Conservation (phyloP, 371 early-diverging fungal species). For the Mortierella polycephala region DNA sequence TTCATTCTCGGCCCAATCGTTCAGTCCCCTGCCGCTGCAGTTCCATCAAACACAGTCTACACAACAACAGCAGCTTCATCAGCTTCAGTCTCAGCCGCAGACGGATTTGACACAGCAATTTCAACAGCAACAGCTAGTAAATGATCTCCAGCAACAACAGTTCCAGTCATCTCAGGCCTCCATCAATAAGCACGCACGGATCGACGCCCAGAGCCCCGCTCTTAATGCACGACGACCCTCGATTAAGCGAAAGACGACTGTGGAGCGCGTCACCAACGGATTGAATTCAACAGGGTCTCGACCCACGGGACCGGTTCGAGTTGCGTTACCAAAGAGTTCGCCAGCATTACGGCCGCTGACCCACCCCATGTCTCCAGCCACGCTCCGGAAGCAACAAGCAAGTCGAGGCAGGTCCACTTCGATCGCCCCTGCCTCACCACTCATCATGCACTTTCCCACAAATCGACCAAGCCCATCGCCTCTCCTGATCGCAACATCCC, state of each 20-base stretch:
- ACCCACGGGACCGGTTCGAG: conserved; percentile 38
- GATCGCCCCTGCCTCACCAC: conserved; percentile 46
- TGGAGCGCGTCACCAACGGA: conserved; percentile 35
- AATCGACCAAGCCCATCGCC: conserved; percentile 40
- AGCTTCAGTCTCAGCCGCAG: conserved; percentile 48
- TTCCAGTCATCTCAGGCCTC: conserved; percentile 19
- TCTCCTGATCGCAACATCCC: conserved; percentile 42
- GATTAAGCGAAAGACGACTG: conserved; percentile 39
- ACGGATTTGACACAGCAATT: conserved; percentile 31
- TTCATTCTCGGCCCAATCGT: conserved; percentile 42
- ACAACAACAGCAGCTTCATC: conserved; percentile 57
- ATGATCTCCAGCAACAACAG: conserved; percentile 25
- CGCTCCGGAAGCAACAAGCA: conserved; percentile 42
- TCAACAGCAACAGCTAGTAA: conserved; percentile 19
- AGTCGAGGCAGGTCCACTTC: conserved; percentile 34
- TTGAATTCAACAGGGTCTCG: conserved; percentile 27
- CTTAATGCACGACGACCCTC: conserved; percentile 37
- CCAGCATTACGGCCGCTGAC: conserved; percentile 41
- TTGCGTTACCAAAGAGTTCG: conserved; percentile 44
- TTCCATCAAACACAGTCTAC: conserved; percentile 35
- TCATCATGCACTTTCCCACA: conserved; percentile 53
- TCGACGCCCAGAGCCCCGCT: conserved; percentile 35
- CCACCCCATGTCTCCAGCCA: conserved; percentile 48
- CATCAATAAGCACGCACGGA: conserved; percentile 16
- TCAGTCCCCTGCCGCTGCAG: conserved; percentile 40